phyloP scores from a whole-genome alignment of 306 rosid species.

The Arachis hypogaea region DNA sequence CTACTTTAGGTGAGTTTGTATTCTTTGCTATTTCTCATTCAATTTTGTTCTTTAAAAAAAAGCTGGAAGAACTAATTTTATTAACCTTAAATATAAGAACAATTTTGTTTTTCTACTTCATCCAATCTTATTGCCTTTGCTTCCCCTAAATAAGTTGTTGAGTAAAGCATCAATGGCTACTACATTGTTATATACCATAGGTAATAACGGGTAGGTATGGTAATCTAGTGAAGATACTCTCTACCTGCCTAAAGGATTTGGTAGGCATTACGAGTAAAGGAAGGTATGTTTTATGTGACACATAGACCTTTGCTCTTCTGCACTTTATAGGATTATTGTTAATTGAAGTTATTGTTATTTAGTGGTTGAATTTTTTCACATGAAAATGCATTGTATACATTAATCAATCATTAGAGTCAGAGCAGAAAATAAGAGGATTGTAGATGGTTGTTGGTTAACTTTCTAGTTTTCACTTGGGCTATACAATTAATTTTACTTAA shows the following conservation, averaged over 20 bases:
- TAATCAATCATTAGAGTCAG: background rate
- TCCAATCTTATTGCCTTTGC: no score
- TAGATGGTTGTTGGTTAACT: background rate
- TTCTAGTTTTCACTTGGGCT: slow-evolving; percentile 6
- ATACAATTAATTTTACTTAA: slow-evolving; percentile 2
- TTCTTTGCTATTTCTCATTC: no score
- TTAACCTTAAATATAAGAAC: no score
- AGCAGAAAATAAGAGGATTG: background rate
- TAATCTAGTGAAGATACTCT: slow-evolving; percentile 64
- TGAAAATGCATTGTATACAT: background rate
- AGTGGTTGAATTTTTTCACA: background rate
- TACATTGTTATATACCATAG: no score
- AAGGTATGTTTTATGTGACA: slow-evolving; percentile 58
- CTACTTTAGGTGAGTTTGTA: no score
- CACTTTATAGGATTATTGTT: slow-evolving; percentile 5
- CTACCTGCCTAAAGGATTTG: slow-evolving; percentile 56
- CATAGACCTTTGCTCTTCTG: background rate
- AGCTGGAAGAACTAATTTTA: no score
- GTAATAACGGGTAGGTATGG: slow-evolving; percentile 56
- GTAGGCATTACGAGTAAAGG: slow-evolving; percentile 53
- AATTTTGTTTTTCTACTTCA: no score
- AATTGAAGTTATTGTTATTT: slow-evolving; percentile 1
- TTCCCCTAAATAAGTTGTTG: no score
- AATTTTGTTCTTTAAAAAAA: no score
- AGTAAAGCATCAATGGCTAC: no score